Percentiles rank a stretch among this genome's conserved stretches.
These are phyloP conservation scores for Prunus persica DNA, from an alignment of 306 rosid species.

Conservation along the genomic window Prunus_persica_NCBIv2 NC_034012.1:84501-85000, in stretches of 20 bases:
- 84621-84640: neutral
- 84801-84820: neutral
- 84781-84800: neutral
- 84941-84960: conserved; percentile 26
- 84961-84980: conserved; percentile 93
- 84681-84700: too few species aligned
- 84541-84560: neutral
- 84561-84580: neutral
- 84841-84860: neutral
- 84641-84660: neutral
- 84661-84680: neutral
- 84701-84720: too few species aligned
- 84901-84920: neutral
- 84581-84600: neutral
- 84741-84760: neutral
- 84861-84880: neutral
- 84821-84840: neutral
- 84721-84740: too few species aligned
- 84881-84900: neutral
- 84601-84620: neutral
- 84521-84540: neutral
- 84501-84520: neutral
- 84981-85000: conserved; percentile 95
- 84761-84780: neutral
- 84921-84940: conserved; percentile 14